Conservation (phyloP, 257 asterid genomes). For the Oldenlandia corymbosa region DNA sequence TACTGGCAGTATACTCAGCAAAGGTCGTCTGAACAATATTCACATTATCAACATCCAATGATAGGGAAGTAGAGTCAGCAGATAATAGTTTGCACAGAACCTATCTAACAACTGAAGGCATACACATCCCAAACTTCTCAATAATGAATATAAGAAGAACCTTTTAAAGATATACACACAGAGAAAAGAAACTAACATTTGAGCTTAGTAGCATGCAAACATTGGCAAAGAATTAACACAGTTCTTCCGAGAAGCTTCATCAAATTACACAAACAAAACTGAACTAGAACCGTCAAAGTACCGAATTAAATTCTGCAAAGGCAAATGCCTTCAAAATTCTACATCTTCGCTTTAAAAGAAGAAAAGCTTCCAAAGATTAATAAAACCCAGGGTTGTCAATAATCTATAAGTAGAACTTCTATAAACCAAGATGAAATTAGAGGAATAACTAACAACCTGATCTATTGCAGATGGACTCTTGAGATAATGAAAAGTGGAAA, state of each 20-base stretch:
- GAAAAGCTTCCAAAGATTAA: background rate
- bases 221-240: no score
- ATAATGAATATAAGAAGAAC: background rate
- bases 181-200: no score
- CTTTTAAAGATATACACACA: background rate
- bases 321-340: background rate
- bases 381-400: no score
- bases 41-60: background rate
- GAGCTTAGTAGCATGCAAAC: no score
- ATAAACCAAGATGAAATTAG: background rate
- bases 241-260: slow-evolving; percentile 1
- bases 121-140: background rate
- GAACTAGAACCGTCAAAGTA: background rate
- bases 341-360: background rate
- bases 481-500: slow-evolving; percentile 79
- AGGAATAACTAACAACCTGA: slow-evolving; percentile 41
- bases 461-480: slow-evolving; percentile 90
- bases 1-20: slow-evolving; percentile 84
- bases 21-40: slow-evolving; percentile 59
- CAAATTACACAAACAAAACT: background rate
- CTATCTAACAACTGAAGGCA: background rate
- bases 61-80: background rate
- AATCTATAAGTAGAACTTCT: slow-evolving; percentile 2
- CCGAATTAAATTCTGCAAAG: background rate
- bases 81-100: background rate